phyloP scores from a whole-genome alignment of 257 asterid species.

The Solanum chmielewskii region DNA sequence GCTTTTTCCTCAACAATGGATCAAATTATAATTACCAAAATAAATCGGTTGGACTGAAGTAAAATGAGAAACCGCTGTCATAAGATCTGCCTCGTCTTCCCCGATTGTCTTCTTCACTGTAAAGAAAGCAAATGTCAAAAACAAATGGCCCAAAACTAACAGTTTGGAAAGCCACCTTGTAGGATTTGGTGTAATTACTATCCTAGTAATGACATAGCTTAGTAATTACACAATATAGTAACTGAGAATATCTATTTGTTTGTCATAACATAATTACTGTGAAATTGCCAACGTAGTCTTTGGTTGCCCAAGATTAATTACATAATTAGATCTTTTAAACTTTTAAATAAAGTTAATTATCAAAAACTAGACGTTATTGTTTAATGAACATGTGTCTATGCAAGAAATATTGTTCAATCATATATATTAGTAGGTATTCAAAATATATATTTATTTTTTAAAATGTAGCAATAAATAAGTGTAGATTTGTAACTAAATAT shows the following conservation, averaged over 20 bases:
- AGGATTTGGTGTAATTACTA: not conserved
- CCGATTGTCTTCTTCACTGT: conserved; percentile 77
- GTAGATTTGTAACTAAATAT: not conserved
- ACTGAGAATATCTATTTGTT: not conserved
- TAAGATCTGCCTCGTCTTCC: conserved; percentile 83
- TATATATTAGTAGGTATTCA: not conserved
- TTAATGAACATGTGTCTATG: not conserved
- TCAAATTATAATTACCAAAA: conserved; percentile 52
- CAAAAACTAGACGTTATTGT: not conserved
- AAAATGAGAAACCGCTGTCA: conserved; percentile 46
- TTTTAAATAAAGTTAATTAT: not conserved
- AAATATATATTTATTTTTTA: not conserved
- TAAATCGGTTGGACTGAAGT: conserved; percentile 59
- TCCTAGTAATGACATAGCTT: not conserved
- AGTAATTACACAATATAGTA: not conserved
- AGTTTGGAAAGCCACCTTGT: not conserved
- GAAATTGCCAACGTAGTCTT: not conserved
- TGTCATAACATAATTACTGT: not conserved
- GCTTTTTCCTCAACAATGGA: conserved; percentile 5
- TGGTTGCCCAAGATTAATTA: not conserved
- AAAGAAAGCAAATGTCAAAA: not conserved
- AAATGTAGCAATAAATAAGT: not conserved
- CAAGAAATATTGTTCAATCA: not conserved
- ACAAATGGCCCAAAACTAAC: not conserved
- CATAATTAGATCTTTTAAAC: not conserved